phyloP scores from a whole-genome alignment of 768 basidiomycete genomes.

The Boletus coccyginus region DNA sequence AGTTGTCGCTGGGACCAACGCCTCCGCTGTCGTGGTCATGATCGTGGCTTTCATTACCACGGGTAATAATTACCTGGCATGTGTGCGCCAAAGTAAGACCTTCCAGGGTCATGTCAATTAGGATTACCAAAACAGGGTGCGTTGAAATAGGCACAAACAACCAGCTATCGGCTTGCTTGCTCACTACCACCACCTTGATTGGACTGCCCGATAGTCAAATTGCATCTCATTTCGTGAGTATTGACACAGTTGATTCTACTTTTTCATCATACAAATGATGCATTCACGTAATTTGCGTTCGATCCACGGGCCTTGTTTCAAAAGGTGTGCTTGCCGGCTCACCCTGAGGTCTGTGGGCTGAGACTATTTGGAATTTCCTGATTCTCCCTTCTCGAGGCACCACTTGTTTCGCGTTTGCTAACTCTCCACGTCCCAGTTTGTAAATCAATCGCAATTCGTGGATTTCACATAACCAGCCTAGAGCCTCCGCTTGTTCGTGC shows the following conservation, averaged over 20 bases:
- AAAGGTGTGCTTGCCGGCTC: constrained; percentile 76
- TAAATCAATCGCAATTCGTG: background rate
- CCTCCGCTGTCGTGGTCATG: constrained; percentile 51
- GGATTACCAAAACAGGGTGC: background rate
- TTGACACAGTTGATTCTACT: background rate
- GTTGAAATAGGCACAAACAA: constrained; percentile 18
- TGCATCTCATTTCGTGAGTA: constrained; percentile 14
- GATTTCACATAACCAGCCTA: constrained; percentile 1
- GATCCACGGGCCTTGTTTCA: constrained; percentile 59
- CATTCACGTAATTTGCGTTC: constrained; percentile 87
- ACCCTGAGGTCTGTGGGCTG: constrained; percentile 66
- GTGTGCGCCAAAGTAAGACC: background rate
- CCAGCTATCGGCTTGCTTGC: background rate
- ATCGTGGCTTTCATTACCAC: constrained; percentile 58
- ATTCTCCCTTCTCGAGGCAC: constrained; percentile 20
- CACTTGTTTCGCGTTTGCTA: background rate
- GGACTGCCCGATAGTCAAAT: background rate
- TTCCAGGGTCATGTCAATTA: too few relatives aligned
- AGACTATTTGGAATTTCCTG: constrained; percentile 63
- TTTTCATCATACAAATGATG: constrained; percentile 43
- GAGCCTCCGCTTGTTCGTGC: constrained; percentile 7
- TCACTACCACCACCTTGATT: background rate
- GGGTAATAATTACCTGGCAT: constrained; percentile 38
- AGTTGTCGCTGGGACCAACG: constrained; percentile 60
- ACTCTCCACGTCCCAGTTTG: background rate